Evolutionary conservation across 2,329 filamentous ascomycete genomes (phyloP).

Genomic region (Pseudogymnoascus sp.): DNA sequence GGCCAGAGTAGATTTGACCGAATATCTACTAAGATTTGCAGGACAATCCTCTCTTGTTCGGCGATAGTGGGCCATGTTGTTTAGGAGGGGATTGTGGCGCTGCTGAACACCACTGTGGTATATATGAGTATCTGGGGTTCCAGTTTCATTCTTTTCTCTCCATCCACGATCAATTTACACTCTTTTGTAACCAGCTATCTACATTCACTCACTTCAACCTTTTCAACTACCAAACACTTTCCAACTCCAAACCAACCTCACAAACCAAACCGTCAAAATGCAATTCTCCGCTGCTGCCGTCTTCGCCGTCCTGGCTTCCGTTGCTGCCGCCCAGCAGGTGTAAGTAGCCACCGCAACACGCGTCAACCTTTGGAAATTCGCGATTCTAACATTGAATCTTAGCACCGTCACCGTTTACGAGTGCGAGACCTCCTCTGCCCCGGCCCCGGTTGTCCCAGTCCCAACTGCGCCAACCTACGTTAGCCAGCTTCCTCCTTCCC

Average conservation of each 20-base stretch:
- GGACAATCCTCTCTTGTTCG: neutral
- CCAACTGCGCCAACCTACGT: conserved; percentile 11
- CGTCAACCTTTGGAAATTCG: neutral
- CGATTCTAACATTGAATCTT: conserved; percentile 13
- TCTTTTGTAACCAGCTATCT: conserved; percentile 22
- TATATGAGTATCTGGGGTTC: conserved; percentile 4
- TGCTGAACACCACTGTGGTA: conserved; percentile 7
- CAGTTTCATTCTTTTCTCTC: conserved; percentile 14
- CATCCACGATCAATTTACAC: conserved; percentile 27
- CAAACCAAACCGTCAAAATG: conserved; percentile 27
- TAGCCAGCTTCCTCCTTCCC: conserved; percentile 12
- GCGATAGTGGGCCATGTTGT: conserved; percentile 1
- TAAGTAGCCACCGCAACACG: conserved; percentile 10
- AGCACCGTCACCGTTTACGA: conserved; percentile 27
- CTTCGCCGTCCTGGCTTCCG: conserved; percentile 25
- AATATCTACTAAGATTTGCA: neutral
- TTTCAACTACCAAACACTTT: conserved; percentile 13
- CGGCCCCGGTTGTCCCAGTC: conserved; percentile 6
- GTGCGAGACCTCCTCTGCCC: conserved; percentile 16
- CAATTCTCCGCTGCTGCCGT: conserved; percentile 27
- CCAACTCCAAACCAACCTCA: conserved; percentile 11
- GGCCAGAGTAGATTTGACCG: conserved; percentile 5
- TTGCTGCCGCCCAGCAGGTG: conserved; percentile 21
- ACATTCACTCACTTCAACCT: conserved; percentile 14
- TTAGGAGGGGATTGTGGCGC: conserved; percentile 8